Percentiles rank a stretch among this genome's conserved stretches.
These are phyloP conservation scores for Ceriops decandra DNA, from an alignment of 345 rosid genomes.

Conservation along the genomic window DNA sequence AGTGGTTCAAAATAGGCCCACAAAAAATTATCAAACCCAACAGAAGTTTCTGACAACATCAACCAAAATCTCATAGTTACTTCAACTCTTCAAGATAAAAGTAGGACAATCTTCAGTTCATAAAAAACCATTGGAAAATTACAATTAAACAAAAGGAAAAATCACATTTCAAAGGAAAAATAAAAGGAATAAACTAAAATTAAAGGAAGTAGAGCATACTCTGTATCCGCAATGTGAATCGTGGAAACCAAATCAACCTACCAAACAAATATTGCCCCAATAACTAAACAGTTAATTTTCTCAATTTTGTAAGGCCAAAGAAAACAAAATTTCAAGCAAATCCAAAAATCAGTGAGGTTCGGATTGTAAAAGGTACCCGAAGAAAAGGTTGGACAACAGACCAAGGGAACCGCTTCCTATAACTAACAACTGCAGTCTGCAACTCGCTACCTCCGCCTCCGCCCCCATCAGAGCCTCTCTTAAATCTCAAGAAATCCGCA, in stretches of 20 bases:
- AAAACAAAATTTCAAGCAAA: not conserved
- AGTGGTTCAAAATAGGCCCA: too few relatives aligned
- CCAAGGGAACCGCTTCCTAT: conserved; percentile 80
- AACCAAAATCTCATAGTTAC: not conserved
- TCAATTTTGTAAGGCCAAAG: not conserved
- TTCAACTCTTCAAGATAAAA: not conserved
- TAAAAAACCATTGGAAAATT: not conserved
- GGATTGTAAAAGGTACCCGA: conserved; percentile 38
- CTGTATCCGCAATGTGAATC: conserved; percentile 89
- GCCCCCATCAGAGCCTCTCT: too few relatives aligned
- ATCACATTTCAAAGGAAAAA: too few relatives aligned
- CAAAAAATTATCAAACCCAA: not conserved
- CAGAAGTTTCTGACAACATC: not conserved
- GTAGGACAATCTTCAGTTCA: not conserved
- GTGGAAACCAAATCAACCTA: conserved; percentile 96
- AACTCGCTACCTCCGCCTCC: too few relatives aligned
- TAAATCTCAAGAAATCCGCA: too few relatives aligned
- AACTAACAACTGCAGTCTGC: conserved; percentile 37
- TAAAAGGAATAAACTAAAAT: not conserved
- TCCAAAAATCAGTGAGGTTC: too few relatives aligned
- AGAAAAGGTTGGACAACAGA: conserved; percentile 70
- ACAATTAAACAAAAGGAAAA: not conserved
- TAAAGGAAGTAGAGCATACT: conserved; percentile 38
- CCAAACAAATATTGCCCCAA: conserved; percentile 11
- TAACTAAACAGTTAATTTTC: not conserved